Conservation (phyloP, 73 alveolate species). For the Paramecium caudatum region DNA sequence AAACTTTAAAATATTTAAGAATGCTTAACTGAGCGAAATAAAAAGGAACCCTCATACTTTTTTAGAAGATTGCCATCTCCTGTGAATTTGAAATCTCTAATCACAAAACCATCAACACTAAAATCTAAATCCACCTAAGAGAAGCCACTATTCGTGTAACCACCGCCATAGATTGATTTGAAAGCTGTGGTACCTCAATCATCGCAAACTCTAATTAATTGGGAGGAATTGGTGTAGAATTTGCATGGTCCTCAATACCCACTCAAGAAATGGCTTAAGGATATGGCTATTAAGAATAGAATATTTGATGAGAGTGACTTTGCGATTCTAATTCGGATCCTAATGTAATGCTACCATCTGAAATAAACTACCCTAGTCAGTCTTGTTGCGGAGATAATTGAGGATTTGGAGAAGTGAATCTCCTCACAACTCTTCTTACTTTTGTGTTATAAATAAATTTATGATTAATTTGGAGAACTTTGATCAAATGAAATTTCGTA, state of each 20-base stretch:
- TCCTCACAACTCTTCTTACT: too few species aligned
- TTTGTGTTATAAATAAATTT: background rate
- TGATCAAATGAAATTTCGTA: conserved; percentile 20
- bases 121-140: conserved; percentile 48
- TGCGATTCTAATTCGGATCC: conserved; percentile 7
- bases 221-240: background rate
- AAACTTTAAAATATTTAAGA: background rate
- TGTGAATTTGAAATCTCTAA: background rate
- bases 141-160: background rate
- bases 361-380: background rate
- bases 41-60: conserved; percentile 34
- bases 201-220: background rate
- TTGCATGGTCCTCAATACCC: background rate
- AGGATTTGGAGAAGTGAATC: conserved; percentile 21
- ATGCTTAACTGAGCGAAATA: conserved; percentile 41
- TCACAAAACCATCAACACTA: background rate
- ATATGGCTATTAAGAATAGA: background rate
- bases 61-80: conserved; percentile 69
- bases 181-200: background rate
- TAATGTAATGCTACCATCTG: background rate
- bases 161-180: background rate
- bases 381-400: background rate
- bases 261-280: conserved; percentile 14
- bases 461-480: conserved; percentile 63
- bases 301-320: background rate